Evolutionary conservation across 2,329 filamentous ascomycete species (phyloP).

Genomic region (Domatiomyces globalis): DNA sequence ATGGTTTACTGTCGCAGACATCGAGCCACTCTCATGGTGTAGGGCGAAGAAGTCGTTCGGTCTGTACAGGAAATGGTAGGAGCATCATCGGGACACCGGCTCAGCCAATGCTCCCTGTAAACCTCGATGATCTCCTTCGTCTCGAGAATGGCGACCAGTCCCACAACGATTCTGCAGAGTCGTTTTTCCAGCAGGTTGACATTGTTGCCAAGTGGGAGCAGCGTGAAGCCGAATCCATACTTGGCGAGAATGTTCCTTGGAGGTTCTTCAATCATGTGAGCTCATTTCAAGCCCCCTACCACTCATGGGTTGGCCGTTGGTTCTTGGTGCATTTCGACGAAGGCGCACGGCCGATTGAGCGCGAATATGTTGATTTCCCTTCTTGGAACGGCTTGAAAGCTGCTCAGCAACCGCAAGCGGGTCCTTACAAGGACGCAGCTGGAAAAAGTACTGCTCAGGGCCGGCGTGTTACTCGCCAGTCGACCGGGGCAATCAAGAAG

Average conservation of each 20-base stretch:
- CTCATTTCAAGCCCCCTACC: background rate
- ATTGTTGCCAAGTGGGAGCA: slow-evolving; percentile 3
- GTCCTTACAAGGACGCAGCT: background rate
- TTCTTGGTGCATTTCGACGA: slow-evolving; percentile 7
- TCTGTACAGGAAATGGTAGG: background rate
- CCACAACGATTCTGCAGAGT: background rate
- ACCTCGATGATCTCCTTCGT: background rate
- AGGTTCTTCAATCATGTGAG: slow-evolving; percentile 13
- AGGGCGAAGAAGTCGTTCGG: no score
- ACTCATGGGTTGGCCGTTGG: background rate
- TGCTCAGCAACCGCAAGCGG: background rate
- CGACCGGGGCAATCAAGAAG: slow-evolving; percentile 1
- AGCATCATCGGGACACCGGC: background rate
- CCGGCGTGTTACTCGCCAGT: slow-evolving; percentile 10
- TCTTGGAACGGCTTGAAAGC: slow-evolving; percentile 10
- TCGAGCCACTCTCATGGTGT: background rate
- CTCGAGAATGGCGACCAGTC: background rate
- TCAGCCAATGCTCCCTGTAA: background rate
- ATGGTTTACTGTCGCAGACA: background rate
- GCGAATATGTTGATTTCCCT: slow-evolving; percentile 3
- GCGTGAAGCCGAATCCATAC: background rate
- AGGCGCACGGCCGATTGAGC: slow-evolving; percentile 5
- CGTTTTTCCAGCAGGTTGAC: background rate
- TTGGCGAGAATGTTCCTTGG: slow-evolving; percentile 2
- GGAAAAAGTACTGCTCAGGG: background rate